Evolutionary conservation across 1,139 yeast species (phyloP).

Genomic region (Taphrina wiesneri): DNA sequence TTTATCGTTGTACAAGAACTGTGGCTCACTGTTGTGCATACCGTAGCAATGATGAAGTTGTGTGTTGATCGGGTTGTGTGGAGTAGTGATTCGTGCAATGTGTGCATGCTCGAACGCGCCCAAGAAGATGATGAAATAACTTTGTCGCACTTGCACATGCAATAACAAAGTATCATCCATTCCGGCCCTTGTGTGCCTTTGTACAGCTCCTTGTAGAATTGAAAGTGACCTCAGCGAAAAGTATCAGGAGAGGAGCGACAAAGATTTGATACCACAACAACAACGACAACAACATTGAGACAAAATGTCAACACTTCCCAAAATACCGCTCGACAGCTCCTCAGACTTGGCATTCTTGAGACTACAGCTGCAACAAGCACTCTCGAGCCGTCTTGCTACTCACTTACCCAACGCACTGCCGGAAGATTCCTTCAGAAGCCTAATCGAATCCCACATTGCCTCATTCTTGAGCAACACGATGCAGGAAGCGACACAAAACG

Average conservation of each 20-base stretch:
- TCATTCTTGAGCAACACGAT: conserved; percentile 15
- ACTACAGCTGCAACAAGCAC: conserved; percentile 23
- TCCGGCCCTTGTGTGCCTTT: too few species aligned
- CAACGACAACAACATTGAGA: not conserved
- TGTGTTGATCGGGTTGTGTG: too few species aligned
- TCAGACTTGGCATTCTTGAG: conserved; percentile 23
- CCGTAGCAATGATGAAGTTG: too few species aligned
- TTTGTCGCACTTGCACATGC: too few species aligned
- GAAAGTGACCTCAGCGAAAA: not conserved
- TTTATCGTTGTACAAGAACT: not conserved
- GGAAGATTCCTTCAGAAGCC: conserved; percentile 24
- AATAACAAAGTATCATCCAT: too few species aligned
- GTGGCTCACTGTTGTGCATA: too few species aligned
- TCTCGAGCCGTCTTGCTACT: conserved; percentile 13
- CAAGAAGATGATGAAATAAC: not conserved
- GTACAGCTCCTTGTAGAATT: not conserved
- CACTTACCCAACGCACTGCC: conserved; percentile 30
- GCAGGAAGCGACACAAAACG: conserved; percentile 11
- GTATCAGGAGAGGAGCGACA: not conserved
- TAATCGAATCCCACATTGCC: conserved; percentile 24
- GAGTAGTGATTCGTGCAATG: not conserved
- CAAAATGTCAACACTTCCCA: conserved; percentile 3
- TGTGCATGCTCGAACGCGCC: not conserved
- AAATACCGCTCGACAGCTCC: conserved; percentile 25
- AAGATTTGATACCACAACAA: not conserved